A percentile compares a stretch with the other conserved stretches of the same genome.
These are phyloP conservation scores for Hypoxylon sp. DNA, from an alignment of 2,329 filamentous ascomycete species.

Conservation along the genomic window DNA sequence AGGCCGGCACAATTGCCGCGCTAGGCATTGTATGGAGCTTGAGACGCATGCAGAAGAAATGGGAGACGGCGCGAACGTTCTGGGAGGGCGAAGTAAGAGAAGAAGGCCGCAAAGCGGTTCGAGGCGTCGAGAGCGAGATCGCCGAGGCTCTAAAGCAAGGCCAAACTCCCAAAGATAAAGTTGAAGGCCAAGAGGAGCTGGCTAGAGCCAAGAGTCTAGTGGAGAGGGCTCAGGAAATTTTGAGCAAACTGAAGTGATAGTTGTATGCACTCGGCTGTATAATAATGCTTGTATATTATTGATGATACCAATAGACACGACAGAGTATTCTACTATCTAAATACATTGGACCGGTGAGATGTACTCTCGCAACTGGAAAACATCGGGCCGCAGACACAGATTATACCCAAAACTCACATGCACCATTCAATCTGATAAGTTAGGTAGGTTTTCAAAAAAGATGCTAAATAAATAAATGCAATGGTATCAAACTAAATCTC, in stretches of 20 bases:
- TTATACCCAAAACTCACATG: no score
- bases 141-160: conserved; percentile 60
- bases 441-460: neutral
- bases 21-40: conserved; percentile 73
- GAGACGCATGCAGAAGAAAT: conserved; percentile 72
- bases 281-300: conserved; percentile 32
- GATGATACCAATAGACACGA: conserved; percentile 41
- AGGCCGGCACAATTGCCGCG: conserved; percentile 73
- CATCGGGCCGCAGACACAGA: neutral
- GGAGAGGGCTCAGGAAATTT: conserved; percentile 64
- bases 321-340: neutral
- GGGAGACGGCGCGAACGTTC: conserved; percentile 72
- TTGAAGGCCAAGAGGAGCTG: conserved; percentile 52
- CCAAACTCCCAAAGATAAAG: conserved; percentile 18
- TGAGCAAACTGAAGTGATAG: conserved; percentile 63
- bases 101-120: conserved; percentile 74
- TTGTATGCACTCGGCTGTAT: conserved; percentile 11
- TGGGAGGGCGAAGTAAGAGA: conserved; percentile 79
- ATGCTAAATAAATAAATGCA: neutral
- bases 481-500: conserved; percentile 19
- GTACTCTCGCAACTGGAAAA: neutral
- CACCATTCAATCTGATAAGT: neutral
- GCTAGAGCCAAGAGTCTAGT: conserved; percentile 63
- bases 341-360: neutral
- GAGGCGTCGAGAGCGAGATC: conserved; percentile 69